phyloP scores from a whole-genome alignment of 208 protist species.

The Porcisia hertigi region DNA sequence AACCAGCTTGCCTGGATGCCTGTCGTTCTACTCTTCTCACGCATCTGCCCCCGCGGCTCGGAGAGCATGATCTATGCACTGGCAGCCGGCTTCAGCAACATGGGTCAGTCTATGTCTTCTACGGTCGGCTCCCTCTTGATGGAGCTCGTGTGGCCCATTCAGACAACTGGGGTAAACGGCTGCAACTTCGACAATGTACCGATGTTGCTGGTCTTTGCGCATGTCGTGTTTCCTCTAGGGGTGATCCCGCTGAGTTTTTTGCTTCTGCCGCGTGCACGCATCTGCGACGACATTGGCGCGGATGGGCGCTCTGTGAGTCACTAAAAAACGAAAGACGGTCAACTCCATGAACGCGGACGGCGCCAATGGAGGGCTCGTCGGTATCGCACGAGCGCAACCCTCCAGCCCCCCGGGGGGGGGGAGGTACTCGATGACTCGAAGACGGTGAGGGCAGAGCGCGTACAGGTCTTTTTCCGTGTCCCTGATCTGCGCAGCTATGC shows the following conservation, averaged over 20 bases:
- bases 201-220: conserved; percentile 50
- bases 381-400: too few species aligned
- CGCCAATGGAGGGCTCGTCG: too few species aligned
- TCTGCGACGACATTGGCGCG: conserved; percentile 54
- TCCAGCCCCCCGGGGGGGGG: too few species aligned
- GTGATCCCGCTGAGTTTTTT: conserved; percentile 61
- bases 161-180: conserved; percentile 7
- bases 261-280: conserved; percentile 58
- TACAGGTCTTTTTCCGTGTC: too few species aligned
- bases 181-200: conserved; percentile 65
- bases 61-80: conserved; percentile 76
- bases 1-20: conserved; percentile 73
- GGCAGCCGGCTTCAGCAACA: conserved; percentile 65
- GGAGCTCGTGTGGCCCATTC: conserved; percentile 43
- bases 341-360: too few species aligned
- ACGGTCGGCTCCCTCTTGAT: conserved; percentile 59
- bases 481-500: too few species aligned
- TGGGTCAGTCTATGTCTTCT: conserved; percentile 43
- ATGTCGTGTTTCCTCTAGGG: conserved; percentile 46
- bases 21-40: conserved; percentile 64
- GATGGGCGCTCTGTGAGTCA: conserved; percentile 40
- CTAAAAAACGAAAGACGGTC: not conserved
- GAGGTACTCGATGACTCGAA: too few species aligned
- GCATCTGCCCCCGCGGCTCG: conserved; percentile 67
- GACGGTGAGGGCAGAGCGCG: too few species aligned